A percentile compares a stretch with the other conserved stretches of the same genome.
Evolutionary conservation across 2,329 filamentous ascomycete species (phyloP).

Genomic region (Talaromyces albobiverticillius): DNA sequence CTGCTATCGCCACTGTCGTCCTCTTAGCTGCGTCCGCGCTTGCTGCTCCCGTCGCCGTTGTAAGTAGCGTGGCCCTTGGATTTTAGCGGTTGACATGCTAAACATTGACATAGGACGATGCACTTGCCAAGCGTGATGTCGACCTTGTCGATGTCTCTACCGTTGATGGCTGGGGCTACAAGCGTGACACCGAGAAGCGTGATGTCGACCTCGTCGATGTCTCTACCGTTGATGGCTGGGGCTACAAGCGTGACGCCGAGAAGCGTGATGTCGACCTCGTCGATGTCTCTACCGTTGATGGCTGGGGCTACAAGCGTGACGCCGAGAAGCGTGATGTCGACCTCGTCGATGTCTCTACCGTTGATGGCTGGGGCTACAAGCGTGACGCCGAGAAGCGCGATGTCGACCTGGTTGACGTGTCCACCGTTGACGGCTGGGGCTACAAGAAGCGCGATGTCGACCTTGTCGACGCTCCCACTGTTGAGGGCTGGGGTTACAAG

Average conservation of each 20-base stretch:
- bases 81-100: background rate
- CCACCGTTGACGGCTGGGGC: background rate
- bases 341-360: background rate
- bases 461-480: background rate
- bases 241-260: no score
- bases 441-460: background rate
- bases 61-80: background rate
- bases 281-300: no score
- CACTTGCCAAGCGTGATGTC: no score
- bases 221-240: no score
- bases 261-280: no score
- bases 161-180: no score
- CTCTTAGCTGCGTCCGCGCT: background rate
- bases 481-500: background rate
- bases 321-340: conserved; percentile 1
- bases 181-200: no score
- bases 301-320: no score
- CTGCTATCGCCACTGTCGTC: background rate
- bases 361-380: background rate
- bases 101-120: background rate
- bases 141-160: no score
- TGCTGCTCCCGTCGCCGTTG: background rate
- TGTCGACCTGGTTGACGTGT: background rate
- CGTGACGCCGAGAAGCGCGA: background rate
- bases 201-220: no score